These are phyloP conservation scores for Umbilicaria muhlenbergii DNA, from an alignment of 495 filamentous ascomycete genomes.

Conservation along the genomic window DNA sequence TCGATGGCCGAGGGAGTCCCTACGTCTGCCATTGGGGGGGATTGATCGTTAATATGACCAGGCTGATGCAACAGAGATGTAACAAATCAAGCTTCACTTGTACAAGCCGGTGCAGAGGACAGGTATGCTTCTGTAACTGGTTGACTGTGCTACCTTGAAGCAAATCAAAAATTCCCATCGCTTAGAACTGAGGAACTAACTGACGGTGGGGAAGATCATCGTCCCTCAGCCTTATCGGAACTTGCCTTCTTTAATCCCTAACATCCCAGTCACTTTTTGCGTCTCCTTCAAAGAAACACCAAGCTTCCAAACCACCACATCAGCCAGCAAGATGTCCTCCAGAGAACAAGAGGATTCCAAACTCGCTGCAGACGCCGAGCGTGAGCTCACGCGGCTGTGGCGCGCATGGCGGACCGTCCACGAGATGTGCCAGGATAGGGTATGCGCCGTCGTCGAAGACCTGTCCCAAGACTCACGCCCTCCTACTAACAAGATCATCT, in stretches of 20 bases:
- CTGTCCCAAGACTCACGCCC: not conserved
- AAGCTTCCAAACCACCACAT: not conserved
- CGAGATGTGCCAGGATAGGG: conserved; percentile 74
- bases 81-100: no score
- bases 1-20: conserved; percentile 11
- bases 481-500: not conserved
- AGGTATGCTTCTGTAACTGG: no score
- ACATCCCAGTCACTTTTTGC: not conserved
- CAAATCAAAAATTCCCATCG: no score
- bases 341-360: conserved; percentile 39
- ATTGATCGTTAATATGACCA: not conserved
- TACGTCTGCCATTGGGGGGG: conserved; percentile 11
- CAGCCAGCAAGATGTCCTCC: conserved; percentile 8
- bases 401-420: conserved; percentile 76
- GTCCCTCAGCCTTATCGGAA: no score
- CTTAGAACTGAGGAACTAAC: no score
- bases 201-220: not conserved
- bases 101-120: no score
- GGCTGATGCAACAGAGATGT: no score
- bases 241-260: no score
- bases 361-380: conserved; percentile 39
- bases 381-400: conserved; percentile 62
- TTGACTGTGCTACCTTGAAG: no score
- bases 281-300: conserved; percentile 1
- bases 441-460: conserved; percentile 22